These are phyloP conservation scores for Chalciporus pseudorubinellus DNA, from an alignment of 768 basidiomycete species.

Conservation along the genomic window DNA sequence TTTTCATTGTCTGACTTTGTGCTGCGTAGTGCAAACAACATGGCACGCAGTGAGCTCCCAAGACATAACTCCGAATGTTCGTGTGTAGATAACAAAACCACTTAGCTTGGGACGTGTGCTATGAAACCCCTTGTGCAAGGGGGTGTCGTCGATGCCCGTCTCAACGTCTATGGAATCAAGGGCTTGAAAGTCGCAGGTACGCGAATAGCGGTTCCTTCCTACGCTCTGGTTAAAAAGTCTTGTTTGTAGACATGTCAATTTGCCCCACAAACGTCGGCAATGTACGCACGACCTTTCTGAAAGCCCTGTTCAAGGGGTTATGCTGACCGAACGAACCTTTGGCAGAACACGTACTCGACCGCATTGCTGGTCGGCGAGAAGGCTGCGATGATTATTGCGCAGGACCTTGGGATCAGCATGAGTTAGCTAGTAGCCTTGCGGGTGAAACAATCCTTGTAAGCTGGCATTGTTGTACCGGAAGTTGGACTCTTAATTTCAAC, in stretches of 20 bases:
- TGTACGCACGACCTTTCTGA: slow-evolving; percentile 2
- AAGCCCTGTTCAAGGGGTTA: too few relatives aligned
- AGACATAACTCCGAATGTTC: not conserved
- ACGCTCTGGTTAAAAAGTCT: not conserved
- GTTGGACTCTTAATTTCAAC: too few relatives aligned
- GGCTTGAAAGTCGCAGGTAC: slow-evolving; percentile 61
- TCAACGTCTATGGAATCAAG: slow-evolving; percentile 62
- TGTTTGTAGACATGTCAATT: slow-evolving; percentile 37
- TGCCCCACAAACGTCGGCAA: slow-evolving; percentile 26
- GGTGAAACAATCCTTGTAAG: too few relatives aligned
- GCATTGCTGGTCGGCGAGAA: not conserved
- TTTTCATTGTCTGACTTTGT: not conserved
- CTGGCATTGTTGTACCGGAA: too few relatives aligned
- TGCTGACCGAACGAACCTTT: not conserved
- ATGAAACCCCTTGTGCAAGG: slow-evolving; percentile 60
- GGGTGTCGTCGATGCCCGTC: slow-evolving; percentile 59
- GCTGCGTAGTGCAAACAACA: not conserved
- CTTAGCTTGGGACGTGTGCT: slow-evolving; percentile 61
- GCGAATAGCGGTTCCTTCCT: not conserved
- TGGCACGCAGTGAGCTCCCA: slow-evolving; percentile 17
- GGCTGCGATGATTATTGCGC: slow-evolving; percentile 14
- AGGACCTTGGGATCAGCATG: not conserved
- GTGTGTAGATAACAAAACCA: not conserved
- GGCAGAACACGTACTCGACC: slow-evolving; percentile 23
- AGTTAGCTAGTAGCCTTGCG: too few relatives aligned